Percentiles rank a stretch among this genome's conserved stretches.
phyloP scores from a whole-genome alignment of 1,284 basidiomycete species.

The Sanghuangporus baumii region DNA sequence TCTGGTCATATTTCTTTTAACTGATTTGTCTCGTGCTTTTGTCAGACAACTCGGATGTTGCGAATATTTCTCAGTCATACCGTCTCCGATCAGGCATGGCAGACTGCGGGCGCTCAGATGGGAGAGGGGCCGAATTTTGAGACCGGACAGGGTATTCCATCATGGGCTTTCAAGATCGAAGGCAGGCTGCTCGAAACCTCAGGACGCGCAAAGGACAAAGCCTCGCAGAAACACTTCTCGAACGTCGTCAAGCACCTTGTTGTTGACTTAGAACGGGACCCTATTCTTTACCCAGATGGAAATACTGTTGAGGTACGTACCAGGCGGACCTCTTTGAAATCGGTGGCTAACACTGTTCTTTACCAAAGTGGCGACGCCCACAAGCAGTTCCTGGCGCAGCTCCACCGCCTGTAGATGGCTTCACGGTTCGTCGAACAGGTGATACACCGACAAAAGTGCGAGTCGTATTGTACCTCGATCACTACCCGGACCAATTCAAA shows the following conservation, averaged over 20 bases:
- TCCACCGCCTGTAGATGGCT: constrained; percentile 76
- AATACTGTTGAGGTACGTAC: constrained; percentile 68
- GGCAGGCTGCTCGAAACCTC: constrained; percentile 69
- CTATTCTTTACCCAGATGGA: constrained; percentile 74
- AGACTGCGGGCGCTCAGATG: constrained; percentile 38
- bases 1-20: background rate
- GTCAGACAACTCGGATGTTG: constrained; percentile 77
- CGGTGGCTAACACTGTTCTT: constrained; percentile 17
- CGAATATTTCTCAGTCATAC: constrained; percentile 89
- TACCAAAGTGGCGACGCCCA: constrained; percentile 64
- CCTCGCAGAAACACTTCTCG: constrained; percentile 74
- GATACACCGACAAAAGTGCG: constrained; percentile 75
- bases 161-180: constrained; percentile 88
- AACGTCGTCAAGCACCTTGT: constrained; percentile 81
- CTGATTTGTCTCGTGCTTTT: background rate
- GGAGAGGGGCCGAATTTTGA: constrained; percentile 40
- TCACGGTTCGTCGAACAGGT: constrained; percentile 82
- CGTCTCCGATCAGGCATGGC: constrained; percentile 83
- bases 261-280: constrained; percentile 85
- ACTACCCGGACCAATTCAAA: constrained; percentile 85
- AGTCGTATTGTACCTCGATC: constrained; percentile 78
- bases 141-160: constrained; percentile 76
- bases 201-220: constrained; percentile 60
- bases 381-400: constrained; percentile 30
- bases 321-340: background rate